Conservation (phyloP, 2,329 filamentous ascomycete genomes). For the Truncatella angustata region DNA sequence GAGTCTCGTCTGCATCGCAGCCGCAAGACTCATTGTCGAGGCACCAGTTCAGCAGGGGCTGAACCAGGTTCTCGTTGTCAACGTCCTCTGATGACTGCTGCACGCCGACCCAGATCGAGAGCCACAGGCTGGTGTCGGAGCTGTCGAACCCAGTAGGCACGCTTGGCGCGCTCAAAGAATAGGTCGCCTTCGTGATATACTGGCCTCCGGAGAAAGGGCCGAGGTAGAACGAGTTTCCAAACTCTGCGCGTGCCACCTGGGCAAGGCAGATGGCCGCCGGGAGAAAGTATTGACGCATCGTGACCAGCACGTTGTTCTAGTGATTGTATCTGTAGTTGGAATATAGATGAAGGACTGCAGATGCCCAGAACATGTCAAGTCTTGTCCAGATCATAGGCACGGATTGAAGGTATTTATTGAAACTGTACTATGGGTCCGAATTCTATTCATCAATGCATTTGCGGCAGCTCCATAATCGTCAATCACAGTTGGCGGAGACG, state of each 20-base stretch:
- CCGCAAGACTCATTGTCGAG: conserved; percentile 7
- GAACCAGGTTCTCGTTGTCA: conserved; percentile 11
- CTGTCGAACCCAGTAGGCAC: conserved; percentile 5
- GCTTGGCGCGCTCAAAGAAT: conserved; percentile 8
- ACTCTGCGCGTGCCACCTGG: neutral
- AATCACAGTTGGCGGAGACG: no score
- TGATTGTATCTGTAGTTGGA: neutral
- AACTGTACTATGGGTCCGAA: no score
- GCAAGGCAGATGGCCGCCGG: neutral
- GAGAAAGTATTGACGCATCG: neutral
- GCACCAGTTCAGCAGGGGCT: conserved; percentile 15
- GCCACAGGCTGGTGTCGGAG: conserved; percentile 6
- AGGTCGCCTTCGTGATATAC: conserved; percentile 14
- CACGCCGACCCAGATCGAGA: conserved; percentile 12
- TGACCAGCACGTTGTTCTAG: neutral
- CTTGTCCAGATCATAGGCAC: no score
- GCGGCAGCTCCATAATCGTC: no score
- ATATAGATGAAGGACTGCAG: neutral
- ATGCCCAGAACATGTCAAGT: neutral
- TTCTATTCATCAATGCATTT: no score
- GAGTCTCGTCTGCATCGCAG: conserved; percentile 1
- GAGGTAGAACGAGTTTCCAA: conserved; percentile 14
- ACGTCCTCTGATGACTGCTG: conserved; percentile 11
- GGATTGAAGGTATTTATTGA: no score
- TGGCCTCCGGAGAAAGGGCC: conserved; percentile 9